phyloP scores from a whole-genome alignment of 73 alveolate species.

The Blepharisma stoltei region DNA sequence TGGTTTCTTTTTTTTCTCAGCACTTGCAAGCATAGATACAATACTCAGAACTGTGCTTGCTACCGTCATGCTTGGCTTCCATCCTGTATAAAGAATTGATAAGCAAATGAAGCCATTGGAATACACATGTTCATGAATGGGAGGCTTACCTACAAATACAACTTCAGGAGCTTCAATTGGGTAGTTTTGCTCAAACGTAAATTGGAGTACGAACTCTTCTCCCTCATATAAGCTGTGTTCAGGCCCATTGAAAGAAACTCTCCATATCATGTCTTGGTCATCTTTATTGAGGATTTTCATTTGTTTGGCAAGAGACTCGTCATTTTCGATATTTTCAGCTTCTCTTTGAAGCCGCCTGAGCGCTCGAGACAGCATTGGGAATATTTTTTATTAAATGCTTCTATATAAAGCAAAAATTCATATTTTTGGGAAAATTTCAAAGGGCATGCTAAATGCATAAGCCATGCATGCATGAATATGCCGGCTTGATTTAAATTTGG shows the following conservation, averaged over 20 bases:
- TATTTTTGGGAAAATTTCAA: too few relatives aligned
- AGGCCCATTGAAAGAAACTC: constrained; percentile 30
- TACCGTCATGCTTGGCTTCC: constrained; percentile 94
- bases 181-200: constrained; percentile 67
- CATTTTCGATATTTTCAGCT: not conserved
- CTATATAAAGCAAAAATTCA: too few relatives aligned
- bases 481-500: too few relatives aligned
- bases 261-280: constrained; percentile 5
- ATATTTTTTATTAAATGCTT: not conserved
- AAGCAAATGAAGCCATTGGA: constrained; percentile 96
- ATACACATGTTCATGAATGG: constrained; percentile 95
- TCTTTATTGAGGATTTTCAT: not conserved
- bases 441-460: too few relatives aligned
- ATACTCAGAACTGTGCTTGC: constrained; percentile 81
- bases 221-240: constrained; percentile 63
- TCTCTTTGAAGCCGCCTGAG: constrained; percentile 13
- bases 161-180: constrained; percentile 98
- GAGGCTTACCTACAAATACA: constrained; percentile 87
- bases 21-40: constrained; percentile 88
- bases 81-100: constrained; percentile 74
- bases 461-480: too few relatives aligned
- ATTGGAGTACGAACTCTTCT: constrained; percentile 71
- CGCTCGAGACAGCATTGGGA: constrained; percentile 18
- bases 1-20: constrained; percentile 53
- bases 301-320: not conserved